These are phyloP conservation scores for Suillus weaverae DNA, from an alignment of 768 basidiomycete genomes.

Conservation along the genomic window DNA sequence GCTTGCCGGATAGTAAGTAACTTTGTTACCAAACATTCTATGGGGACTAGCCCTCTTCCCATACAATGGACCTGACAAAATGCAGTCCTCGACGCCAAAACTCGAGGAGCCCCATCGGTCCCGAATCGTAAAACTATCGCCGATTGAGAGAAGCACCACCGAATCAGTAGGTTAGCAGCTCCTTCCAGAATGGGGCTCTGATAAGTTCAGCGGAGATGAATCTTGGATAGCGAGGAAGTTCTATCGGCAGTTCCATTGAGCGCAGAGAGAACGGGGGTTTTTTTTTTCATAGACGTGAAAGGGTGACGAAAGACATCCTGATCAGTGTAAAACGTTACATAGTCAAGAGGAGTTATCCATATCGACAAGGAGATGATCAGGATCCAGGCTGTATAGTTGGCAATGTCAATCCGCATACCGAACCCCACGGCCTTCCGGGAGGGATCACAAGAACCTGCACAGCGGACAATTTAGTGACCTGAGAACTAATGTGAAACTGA, in stretches of 20 bases:
- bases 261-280: slow-evolving; percentile 11
- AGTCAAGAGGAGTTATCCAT: background rate
- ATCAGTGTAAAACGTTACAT: slow-evolving; percentile 11
- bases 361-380: slow-evolving; percentile 1
- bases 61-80: background rate
- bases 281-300: slow-evolving; percentile 16
- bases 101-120: slow-evolving; percentile 2
- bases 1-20: background rate
- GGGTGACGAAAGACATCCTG: slow-evolving; percentile 16
- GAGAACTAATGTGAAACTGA: background rate
- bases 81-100: background rate
- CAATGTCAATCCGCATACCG: background rate
- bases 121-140: slow-evolving; percentile 4
- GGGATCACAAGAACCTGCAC: background rate
- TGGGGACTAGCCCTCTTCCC: background rate
- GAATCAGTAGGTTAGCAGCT: slow-evolving; percentile 18
- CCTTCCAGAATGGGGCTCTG: slow-evolving; percentile 21
- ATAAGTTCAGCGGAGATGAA: slow-evolving; percentile 34
- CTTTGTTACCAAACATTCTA: background rate
- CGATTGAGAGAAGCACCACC: slow-evolving; percentile 27
- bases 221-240: slow-evolving; percentile 9
- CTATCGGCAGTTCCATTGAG: slow-evolving; percentile 21
- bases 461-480: background rate
- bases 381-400: background rate
- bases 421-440: background rate